Percentiles rank a stretch among this genome's conserved stretches.
Evolutionary conservation across 1,284 basidiomycete species (phyloP).

Genomic region (Papiliotrema laurentii): DNA sequence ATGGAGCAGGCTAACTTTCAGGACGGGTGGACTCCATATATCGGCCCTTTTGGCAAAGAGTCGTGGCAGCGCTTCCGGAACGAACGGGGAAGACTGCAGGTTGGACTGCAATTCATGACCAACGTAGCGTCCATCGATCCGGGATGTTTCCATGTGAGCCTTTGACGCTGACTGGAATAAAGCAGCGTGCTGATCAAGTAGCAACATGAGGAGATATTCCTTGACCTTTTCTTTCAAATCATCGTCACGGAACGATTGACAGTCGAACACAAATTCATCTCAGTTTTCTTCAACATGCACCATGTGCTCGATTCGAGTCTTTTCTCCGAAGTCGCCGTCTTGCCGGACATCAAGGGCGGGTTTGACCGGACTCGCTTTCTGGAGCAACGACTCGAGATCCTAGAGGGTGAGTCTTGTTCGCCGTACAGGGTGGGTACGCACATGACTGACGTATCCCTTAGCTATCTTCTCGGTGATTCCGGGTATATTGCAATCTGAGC

Average conservation of each 20-base stretch:
- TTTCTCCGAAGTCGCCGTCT: constrained; percentile 13
- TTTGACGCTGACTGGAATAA: not conserved
- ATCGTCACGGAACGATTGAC: constrained; percentile 55
- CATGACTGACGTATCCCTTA: constrained; percentile 4
- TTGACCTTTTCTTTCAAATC: constrained; percentile 58
- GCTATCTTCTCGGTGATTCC: constrained; percentile 27
- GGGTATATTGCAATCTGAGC: constrained; percentile 15
- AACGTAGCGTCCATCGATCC: constrained; percentile 64
- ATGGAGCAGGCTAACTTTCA: constrained; percentile 28
- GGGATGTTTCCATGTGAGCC: constrained; percentile 56
- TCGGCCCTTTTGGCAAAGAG: constrained; percentile 56
- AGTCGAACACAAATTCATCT: constrained; percentile 60
- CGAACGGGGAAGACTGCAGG: constrained; percentile 53
- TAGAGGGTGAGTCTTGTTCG: constrained; percentile 18
- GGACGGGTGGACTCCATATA: constrained; percentile 61
- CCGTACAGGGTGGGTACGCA: not conserved
- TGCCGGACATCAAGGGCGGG: constrained; percentile 5
- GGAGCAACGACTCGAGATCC: constrained; percentile 15
- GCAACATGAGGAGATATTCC: constrained; percentile 56
- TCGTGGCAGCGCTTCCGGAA: constrained; percentile 62
- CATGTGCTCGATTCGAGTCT: constrained; percentile 27
- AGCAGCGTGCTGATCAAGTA: constrained; percentile 32
- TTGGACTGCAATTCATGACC: constrained; percentile 66
- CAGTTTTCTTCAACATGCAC: constrained; percentile 38
- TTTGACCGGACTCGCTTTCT: constrained; percentile 24